phyloP scores from a whole-genome alignment of 2,329 filamentous ascomycete genomes.

The Hirsutella rhossiliensis region DNA sequence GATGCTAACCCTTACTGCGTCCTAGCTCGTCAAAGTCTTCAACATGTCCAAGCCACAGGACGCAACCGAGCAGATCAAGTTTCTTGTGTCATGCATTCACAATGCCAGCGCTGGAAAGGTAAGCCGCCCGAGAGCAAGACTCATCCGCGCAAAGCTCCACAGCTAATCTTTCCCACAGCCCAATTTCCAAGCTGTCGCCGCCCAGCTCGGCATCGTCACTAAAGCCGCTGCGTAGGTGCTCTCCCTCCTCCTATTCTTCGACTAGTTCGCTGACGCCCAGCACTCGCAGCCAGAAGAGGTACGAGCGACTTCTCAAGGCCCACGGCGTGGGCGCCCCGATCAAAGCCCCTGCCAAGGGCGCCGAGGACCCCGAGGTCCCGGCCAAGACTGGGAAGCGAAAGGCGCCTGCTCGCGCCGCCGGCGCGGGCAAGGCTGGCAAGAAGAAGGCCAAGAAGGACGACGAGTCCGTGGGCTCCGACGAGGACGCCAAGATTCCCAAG shows the following conservation, averaged over 20 bases:
- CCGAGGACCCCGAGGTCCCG: constrained; percentile 2
- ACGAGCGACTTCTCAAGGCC: constrained; percentile 52
- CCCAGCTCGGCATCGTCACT: constrained; percentile 48
- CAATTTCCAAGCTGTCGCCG: constrained; percentile 52
- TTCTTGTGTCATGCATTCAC: constrained; percentile 54
- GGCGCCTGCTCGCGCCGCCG: constrained; percentile 8
- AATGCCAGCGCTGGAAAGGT: constrained; percentile 49
- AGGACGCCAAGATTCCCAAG: constrained; percentile 8
- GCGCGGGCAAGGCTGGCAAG: constrained; percentile 9
- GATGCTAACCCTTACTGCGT: neutral
- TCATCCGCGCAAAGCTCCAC: neutral
- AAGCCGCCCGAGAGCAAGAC: constrained; percentile 2
- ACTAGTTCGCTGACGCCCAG: neutral
- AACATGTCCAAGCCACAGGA: constrained; percentile 29
- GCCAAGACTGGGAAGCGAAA: constrained; percentile 17
- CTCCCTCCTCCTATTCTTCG: neutral
- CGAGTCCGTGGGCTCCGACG: too few relatives aligned
- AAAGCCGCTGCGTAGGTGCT: constrained; percentile 58
- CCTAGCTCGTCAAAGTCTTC: neutral
- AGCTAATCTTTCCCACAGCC: constrained; percentile 30
- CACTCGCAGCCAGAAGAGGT: constrained; percentile 48
- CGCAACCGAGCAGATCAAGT: constrained; percentile 46
- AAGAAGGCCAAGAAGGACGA: constrained; percentile 7
- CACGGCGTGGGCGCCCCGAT: constrained; percentile 29
- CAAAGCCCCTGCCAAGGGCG: constrained; percentile 5